Evolutionary conservation across 106 monocot species (phyloP).

Genomic region (Phalaenopsis equestris): DNA sequence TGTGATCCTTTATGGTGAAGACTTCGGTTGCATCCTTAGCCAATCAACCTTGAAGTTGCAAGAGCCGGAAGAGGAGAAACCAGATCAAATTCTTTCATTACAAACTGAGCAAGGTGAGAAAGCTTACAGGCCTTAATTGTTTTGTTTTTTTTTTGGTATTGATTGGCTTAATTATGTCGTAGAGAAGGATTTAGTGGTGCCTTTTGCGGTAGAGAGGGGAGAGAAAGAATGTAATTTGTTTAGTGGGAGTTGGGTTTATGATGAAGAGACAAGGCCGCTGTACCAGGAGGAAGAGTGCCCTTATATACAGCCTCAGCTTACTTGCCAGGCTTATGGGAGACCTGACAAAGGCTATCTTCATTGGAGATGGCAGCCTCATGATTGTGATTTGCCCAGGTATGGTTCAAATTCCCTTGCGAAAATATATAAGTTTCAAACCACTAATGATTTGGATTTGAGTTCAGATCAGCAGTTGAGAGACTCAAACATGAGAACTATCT

Average conservation of each 20-base stretch:
- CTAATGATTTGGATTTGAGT: too few relatives aligned
- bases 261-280: slow-evolving; percentile 27
- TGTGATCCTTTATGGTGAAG: slow-evolving; percentile 41
- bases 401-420: neutral
- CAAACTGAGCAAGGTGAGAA: neutral
- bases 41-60: slow-evolving; percentile 12
- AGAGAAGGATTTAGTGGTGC: slow-evolving; percentile 21
- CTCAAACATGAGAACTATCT: too few relatives aligned
- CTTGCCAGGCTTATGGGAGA: slow-evolving; percentile 38
- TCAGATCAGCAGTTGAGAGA: too few relatives aligned
- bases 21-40: slow-evolving; percentile 26
- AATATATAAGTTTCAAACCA: too few relatives aligned
- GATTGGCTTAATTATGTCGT: neutral
- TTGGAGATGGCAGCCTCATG: slow-evolving; percentile 53
- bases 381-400: slow-evolving; percentile 43
- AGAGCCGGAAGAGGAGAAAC: neutral
- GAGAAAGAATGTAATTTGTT: slow-evolving; percentile 37
- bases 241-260: slow-evolving; percentile 43
- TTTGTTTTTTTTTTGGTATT: neutral
- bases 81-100: neutral
- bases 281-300: slow-evolving; percentile 42
- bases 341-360: slow-evolving; percentile 41
- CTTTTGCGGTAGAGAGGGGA: slow-evolving; percentile 33
- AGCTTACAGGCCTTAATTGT: too few relatives aligned
- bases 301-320: slow-evolving; percentile 41